Evolutionary conservation across 2,329 filamentous ascomycete genomes (phyloP), one percentile per base, ranked within the genome.

Genomic region (Raffaelea deltoideospora): DNA sequence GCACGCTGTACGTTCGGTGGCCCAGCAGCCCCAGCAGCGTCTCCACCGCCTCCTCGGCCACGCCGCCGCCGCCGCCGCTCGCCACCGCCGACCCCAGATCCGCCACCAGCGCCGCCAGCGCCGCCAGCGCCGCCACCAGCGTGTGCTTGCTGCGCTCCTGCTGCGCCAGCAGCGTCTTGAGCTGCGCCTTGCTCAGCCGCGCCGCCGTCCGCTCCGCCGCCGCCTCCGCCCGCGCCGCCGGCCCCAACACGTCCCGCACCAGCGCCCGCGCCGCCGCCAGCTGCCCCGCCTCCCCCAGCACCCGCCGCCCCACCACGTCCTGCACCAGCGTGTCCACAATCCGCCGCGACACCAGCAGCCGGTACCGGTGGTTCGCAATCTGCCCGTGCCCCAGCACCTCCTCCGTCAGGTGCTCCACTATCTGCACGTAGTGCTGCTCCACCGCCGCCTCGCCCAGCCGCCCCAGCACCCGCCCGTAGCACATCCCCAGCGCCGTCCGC

Each of bases 1-100:
- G 90, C 3, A 98, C 90, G 5, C 86, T 90, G 56, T 96, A 96
- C 57, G 85, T 95, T 1, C 87, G 85, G 56, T 98, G 90, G 48
- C 93, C 84, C 20, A 96, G 64, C 6, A 94, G 83, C 53, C 95
- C 86, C 28, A 96, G 64, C 23, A 98, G 62, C 4, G 81, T 81
- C 54, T 98, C 90, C 34, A 88, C 74, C 52, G 85, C 93, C 13
- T 69, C 54, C 44, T 98, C 92, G 8, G 85, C 81, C 47, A 95
- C 76, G n/a, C n/a, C n/a, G n/a, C n/a, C n/a, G n/a, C n/a, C n/a
- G n/a, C n/a, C n/a, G n/a, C n/a, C n/a, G 37, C 64, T 65, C 43
- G 77, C 82, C 24, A 83, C 72, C 3, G 87, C 87, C 17, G 88
- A 88, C 4, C 87, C 88, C 4, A 98, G 66, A 0, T 74, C 79